phyloP scores from a whole-genome alignment of 1,139 yeast species.

The Hansenula lynferdii region DNA sequence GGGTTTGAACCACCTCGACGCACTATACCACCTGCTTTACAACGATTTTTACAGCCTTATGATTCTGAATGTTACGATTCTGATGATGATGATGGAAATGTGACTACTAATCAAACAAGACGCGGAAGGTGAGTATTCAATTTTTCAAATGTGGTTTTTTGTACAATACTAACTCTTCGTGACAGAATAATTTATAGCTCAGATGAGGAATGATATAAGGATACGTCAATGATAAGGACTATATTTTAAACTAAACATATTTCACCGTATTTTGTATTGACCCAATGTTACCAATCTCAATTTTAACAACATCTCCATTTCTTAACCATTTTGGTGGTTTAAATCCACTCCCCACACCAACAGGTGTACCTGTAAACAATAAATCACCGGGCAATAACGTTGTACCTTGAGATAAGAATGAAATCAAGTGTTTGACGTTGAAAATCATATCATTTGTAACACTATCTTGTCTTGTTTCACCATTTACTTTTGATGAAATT shows the following conservation, averaged over 20 bases:
- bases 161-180: too few species aligned
- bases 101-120: background rate
- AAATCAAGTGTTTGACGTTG: constrained; percentile 37
- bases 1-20: background rate
- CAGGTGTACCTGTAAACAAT: constrained; percentile 50
- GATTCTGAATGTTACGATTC: too few species aligned
- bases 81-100: background rate
- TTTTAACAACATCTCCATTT: constrained; percentile 41
- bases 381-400: constrained; percentile 46
- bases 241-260: constrained; percentile 18
- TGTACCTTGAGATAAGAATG: constrained; percentile 47
- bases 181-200: constrained; percentile 1
- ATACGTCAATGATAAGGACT: background rate
- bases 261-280: constrained; percentile 35
- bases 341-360: constrained; percentile 46
- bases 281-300: constrained; percentile 40
- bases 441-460: constrained; percentile 45
- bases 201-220: background rate
- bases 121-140: background rate
- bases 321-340: constrained; percentile 40
- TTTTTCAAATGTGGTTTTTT: too few species aligned
- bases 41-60: too few species aligned
- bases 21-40: too few species aligned
- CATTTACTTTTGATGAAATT: constrained; percentile 37
- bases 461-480: constrained; percentile 39